These are phyloP conservation scores for Asterella californica DNA, from an alignment of 225 moss, liverwort and hornwort species.

Conservation along the genomic window DNA sequence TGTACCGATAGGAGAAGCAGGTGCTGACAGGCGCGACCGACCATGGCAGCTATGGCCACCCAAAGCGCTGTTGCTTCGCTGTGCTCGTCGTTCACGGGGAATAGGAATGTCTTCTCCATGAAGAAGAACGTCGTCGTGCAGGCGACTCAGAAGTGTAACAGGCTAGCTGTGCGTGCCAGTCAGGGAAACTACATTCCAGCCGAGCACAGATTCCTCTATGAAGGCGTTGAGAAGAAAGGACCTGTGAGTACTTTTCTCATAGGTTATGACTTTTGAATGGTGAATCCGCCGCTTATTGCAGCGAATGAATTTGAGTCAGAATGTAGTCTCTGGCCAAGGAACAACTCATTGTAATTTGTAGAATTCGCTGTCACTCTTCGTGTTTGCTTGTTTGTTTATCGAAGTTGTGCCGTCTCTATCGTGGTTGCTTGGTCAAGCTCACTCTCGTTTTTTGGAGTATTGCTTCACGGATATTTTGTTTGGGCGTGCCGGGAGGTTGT, in stretches of 20 bases:
- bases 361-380: neutral
- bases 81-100: constrained; percentile 45
- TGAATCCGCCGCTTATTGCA: neutral
- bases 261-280: neutral
- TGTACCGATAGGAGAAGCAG: neutral
- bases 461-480: no score
- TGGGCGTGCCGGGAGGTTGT: neutral
- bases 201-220: constrained; percentile 78
- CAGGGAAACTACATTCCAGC: constrained; percentile 67
- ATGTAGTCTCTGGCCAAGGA: neutral
- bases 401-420: neutral
- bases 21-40: constrained; percentile 16
- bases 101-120: constrained; percentile 29
- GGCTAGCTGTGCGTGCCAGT: constrained; percentile 35
- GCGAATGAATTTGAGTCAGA: neutral
- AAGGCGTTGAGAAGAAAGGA: constrained; percentile 75
- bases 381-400: neutral
- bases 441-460: neutral
- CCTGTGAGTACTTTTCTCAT: constrained; percentile 40
- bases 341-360: neutral
- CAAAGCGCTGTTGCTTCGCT: constrained; percentile 4
- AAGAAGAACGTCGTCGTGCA: constrained; percentile 37
- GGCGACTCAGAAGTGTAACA: constrained; percentile 31
- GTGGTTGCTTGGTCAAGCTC: neutral
- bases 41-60: constrained; percentile 25